These are phyloP conservation scores for Zymoseptoria brevis DNA, from an alignment of 2,329 filamentous ascomycete genomes.

Conservation along the genomic window DNA sequence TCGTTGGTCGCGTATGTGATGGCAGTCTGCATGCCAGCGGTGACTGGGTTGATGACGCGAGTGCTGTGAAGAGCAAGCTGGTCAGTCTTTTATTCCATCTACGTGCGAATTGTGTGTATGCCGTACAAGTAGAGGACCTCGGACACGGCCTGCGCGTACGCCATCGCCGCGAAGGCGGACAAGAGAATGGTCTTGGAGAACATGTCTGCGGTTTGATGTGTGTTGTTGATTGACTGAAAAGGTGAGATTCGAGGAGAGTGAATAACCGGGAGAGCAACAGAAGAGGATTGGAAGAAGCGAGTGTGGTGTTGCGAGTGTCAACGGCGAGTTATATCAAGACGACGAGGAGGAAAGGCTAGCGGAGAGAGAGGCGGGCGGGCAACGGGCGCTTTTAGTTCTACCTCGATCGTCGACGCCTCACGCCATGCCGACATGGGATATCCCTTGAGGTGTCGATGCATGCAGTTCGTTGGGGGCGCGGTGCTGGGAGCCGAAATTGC, in stretches of 20 bases:
- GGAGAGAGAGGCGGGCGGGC: neutral
- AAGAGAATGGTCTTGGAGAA: constrained; percentile 44
- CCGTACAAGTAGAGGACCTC: constrained; percentile 37
- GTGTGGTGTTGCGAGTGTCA: neutral
- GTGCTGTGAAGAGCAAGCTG: constrained; percentile 27
- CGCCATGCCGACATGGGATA: neutral
- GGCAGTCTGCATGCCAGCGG: constrained; percentile 37
- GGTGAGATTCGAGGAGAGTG: neutral
- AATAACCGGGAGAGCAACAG: neutral
- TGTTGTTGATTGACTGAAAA: neutral
- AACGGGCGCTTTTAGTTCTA: neutral
- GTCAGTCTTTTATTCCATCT: neutral
- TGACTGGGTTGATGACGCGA: constrained; percentile 40
- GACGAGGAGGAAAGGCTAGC: neutral
- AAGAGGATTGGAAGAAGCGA: neutral
- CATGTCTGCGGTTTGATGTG: constrained; percentile 35
- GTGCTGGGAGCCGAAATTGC: constrained; percentile 5
- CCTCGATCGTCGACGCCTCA: neutral
- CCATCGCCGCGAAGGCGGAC: constrained; percentile 38
- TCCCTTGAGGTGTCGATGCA: neutral
- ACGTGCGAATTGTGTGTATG: neutral
- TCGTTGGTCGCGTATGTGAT: constrained; percentile 21
- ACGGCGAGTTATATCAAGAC: neutral
- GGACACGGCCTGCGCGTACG: constrained; percentile 36
- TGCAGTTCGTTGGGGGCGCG: neutral